Conservation (phyloP, 2,329 filamentous ascomycete genomes). For the Trichoderma hamatum region DNA sequence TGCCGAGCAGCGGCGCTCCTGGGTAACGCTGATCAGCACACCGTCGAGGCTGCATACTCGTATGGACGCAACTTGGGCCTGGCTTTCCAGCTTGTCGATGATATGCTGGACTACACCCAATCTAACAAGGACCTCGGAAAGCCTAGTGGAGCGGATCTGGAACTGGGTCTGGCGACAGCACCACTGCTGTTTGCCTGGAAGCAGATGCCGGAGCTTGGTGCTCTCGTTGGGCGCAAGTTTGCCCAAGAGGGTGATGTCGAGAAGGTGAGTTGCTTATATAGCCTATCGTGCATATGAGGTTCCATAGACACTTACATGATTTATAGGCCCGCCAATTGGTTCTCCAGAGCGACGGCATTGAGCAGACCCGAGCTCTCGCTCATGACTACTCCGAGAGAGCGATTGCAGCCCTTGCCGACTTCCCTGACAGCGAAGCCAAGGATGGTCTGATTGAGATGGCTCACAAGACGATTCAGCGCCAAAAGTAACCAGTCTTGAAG, state of each 20-base stretch:
- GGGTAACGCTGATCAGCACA: slow-evolving; percentile 72
- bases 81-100: slow-evolving; percentile 96
- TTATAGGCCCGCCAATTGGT: slow-evolving; percentile 83
- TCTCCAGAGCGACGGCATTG: slow-evolving; percentile 78
- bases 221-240: slow-evolving; percentile 91
- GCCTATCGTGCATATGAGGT: not conserved
- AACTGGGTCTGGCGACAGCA: slow-evolving; percentile 90
- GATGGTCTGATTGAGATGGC: slow-evolving; percentile 91
- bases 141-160: slow-evolving; percentile 89
- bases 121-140: slow-evolving; percentile 86
- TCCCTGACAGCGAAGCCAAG: slow-evolving; percentile 95
- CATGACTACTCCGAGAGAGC: slow-evolving; percentile 90
- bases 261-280: slow-evolving; percentile 61
- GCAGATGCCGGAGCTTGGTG: slow-evolving; percentile 79
- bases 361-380: slow-evolving; percentile 87
- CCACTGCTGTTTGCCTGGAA: slow-evolving; percentile 96
- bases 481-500: slow-evolving; percentile 64
- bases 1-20: slow-evolving; percentile 88
- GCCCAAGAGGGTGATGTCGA: slow-evolving; percentile 78
- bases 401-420: slow-evolving; percentile 76
- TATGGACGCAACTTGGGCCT: slow-evolving; percentile 94
- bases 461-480: slow-evolving; percentile 82
- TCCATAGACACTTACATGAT: not conserved
- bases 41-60: slow-evolving; percentile 86
- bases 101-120: slow-evolving; percentile 95